A percentile compares a stretch with the other conserved stretches of the same genome.
Conservation (phyloP, 2,329 filamentous ascomycete genomes). For the Pseudocercospora fuligena region DNA sequence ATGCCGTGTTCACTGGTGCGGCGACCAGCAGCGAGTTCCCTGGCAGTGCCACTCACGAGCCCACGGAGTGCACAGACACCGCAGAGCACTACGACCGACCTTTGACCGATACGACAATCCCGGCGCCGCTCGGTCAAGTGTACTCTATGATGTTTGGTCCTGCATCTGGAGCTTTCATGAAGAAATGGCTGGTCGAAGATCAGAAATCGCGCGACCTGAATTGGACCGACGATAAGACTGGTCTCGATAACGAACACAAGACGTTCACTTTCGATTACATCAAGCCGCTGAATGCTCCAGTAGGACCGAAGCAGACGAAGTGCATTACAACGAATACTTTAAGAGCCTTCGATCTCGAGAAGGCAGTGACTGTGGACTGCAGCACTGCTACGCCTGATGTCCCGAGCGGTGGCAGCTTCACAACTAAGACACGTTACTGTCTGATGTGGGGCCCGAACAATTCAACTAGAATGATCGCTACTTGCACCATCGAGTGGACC, state of each 20-base stretch:
- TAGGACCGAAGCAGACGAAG: constrained; percentile 93
- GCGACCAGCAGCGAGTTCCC: constrained; percentile 70
- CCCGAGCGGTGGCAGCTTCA: constrained; percentile 89
- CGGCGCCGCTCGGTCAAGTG: constrained; percentile 87
- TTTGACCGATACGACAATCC: constrained; percentile 82
- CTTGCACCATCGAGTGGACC: constrained; percentile 91
- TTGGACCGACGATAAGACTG: constrained; percentile 80
- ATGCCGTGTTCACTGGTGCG: constrained; percentile 47
- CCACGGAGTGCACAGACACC: constrained; percentile 83
- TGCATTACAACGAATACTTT: constrained; percentile 85
- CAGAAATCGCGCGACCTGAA: constrained; percentile 89
- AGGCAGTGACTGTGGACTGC: constrained; percentile 79
- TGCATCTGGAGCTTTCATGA: constrained; percentile 78
- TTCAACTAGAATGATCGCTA: constrained; percentile 81
- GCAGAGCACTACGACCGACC: constrained; percentile 82
- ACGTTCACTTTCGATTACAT: constrained; percentile 82
- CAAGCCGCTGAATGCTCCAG: constrained; percentile 81
- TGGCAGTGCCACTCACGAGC: constrained; percentile 77
- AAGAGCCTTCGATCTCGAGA: constrained; percentile 86
- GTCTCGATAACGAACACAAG: constrained; percentile 71
- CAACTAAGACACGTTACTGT: constrained; percentile 92
- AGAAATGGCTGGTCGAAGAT: constrained; percentile 81
- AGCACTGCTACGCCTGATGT: constrained; percentile 93
- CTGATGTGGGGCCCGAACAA: constrained; percentile 90
- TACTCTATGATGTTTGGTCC: constrained; percentile 88